Conservation (phyloP, 768 basidiomycete genomes). For the Psilocybe cubensis region DNA sequence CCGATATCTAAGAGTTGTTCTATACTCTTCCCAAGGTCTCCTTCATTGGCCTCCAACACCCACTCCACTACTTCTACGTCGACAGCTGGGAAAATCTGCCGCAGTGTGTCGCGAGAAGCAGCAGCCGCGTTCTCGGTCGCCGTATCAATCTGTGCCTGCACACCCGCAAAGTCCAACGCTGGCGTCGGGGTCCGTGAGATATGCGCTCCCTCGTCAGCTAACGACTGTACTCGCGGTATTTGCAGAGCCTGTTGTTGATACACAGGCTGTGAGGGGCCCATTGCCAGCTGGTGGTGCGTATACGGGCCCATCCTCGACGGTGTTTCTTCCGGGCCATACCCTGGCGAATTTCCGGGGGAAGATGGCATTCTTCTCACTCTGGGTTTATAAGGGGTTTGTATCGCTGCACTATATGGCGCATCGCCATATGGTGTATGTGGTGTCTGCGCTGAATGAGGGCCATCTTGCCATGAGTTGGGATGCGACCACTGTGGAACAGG, state of each 20-base stretch:
- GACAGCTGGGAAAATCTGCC: conserved; percentile 86
- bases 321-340: conserved; percentile 50
- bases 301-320: conserved; percentile 51
- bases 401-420: conserved; percentile 35
- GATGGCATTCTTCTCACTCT: conserved; percentile 60
- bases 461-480: conserved; percentile 33
- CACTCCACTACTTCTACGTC: conserved; percentile 86
- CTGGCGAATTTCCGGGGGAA: conserved; percentile 37
- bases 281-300: conserved; percentile 50
- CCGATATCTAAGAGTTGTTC: conserved; percentile 83
- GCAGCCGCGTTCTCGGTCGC: conserved; percentile 75
- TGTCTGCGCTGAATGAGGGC: conserved; percentile 27
- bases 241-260: conserved; percentile 30
- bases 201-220: conserved; percentile 37
- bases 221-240: conserved; percentile 50
- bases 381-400: conserved; percentile 77
- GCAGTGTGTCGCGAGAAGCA: conserved; percentile 75
- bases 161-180: conserved; percentile 65
- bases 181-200: conserved; percentile 76
- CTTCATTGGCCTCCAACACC: conserved; percentile 88
- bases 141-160: conserved; percentile 78
- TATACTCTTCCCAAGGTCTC: conserved; percentile 89
- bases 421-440: conserved; percentile 47
- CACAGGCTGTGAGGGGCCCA: conserved; percentile 50
- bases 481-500: conserved; percentile 43